These are phyloP conservation scores for Davidsoniella neocaledoniae DNA, from an alignment of 2,329 filamentous ascomycete genomes.

Conservation along the genomic window DNA sequence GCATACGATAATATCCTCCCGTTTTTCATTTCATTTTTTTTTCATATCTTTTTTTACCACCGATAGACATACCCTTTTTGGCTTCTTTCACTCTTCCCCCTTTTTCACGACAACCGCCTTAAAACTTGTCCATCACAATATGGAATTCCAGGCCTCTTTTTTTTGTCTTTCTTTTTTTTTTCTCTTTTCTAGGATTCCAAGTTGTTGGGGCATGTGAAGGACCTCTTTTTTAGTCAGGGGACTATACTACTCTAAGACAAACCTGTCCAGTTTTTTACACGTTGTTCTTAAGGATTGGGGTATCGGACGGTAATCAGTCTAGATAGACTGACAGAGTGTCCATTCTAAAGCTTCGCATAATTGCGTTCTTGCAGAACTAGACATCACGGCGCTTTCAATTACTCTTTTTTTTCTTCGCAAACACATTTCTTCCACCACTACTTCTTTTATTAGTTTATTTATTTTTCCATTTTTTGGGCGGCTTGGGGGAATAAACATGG, in stretches of 20 bases:
- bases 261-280: too few relatives aligned
- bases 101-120: too few relatives aligned
- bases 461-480: not conserved
- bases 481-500: not conserved
- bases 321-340: not conserved
- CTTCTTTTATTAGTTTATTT: not conserved
- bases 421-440: not conserved
- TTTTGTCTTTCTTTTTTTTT: not conserved
- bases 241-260: not conserved
- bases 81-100: not conserved
- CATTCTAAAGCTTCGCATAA: not conserved
- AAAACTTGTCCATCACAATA: too few relatives aligned
- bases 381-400: not conserved
- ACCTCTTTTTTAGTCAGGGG: not conserved
- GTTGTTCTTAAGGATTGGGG: too few relatives aligned
- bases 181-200: not conserved
- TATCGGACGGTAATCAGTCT: not conserved
- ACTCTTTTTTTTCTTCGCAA: not conserved
- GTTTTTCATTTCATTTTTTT: conserved; percentile 3
- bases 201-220: too few relatives aligned
- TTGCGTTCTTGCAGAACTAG: too few relatives aligned
- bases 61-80: not conserved
- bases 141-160: not conserved
- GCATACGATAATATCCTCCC: not conserved
- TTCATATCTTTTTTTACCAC: not conserved